Evolutionary conservation across 1,284 basidiomycete species (phyloP), one percentile per base, ranked within the genome.

Genomic region (Ustilago vetiveriae): DNA sequence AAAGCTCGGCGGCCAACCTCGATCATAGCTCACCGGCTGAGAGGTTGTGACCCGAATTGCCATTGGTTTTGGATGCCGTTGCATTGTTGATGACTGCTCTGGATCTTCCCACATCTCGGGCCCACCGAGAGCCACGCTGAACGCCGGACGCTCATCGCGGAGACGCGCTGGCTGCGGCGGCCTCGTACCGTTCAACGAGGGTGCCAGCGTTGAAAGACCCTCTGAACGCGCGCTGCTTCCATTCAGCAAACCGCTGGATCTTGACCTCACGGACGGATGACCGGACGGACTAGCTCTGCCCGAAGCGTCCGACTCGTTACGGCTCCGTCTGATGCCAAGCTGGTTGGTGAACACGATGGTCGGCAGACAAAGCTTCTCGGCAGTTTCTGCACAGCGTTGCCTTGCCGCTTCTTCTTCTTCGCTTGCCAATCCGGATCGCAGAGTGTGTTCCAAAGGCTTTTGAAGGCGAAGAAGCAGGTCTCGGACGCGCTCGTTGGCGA

Each of bases 271-370:
- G 3, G 43, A 38, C 3, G 41, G 17, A 8, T 47, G 29, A n/a
- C 54, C 45, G 1, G 49, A 33, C 9, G 54, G 49, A 37, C 49
- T 57, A 14, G 44, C 21, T 29, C 60, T 35, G 4, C 50, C 51
- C 3, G 46, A 37, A 5, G 41, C 49, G 6, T 53, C 45, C 3
- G 27, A 17, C 17, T 63, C 66, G 23, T 46, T 38, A 9, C 47
- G 50, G 16, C 32, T 44, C 16, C 55, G 38, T 4, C 59, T 50
- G 6, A 69, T 49, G n/a, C 54, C 55, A 10, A 69, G 49, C 32
- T 69, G 66, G n/a, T 63, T 69, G 2, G 66, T 58, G 30, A 69
- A 69, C 13, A 69, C 46, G 16, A 69, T 52, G 2, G 66, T 69
- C 5, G 66, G 66, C 3, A 45, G 40, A 33, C 66, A 69, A 27